A percentile compares a stretch with the other conserved stretches of the same genome.
These are phyloP conservation scores for Glutinoglossum americanum DNA, from an alignment of 495 filamentous ascomycete species.

Conservation along the genomic window DNA sequence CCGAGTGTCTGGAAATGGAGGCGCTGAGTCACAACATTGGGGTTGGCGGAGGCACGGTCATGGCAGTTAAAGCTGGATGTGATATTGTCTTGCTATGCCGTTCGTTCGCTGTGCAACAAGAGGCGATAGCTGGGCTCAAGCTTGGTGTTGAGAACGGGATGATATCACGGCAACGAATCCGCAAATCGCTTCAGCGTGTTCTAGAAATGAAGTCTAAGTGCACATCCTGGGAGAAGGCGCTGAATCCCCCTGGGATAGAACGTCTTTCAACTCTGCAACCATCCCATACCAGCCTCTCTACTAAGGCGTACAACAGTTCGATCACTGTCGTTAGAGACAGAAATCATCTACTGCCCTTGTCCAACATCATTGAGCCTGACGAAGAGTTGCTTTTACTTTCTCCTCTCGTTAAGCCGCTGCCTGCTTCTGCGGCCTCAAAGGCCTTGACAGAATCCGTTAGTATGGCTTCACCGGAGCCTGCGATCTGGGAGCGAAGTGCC, in stretches of 20 bases:
- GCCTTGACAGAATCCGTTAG: slow-evolving; percentile 24
- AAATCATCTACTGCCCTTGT: slow-evolving; percentile 53
- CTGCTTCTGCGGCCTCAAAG: slow-evolving; percentile 51
- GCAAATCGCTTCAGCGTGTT: slow-evolving; percentile 50
- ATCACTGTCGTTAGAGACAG: slow-evolving; percentile 75
- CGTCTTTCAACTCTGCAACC: slow-evolving; percentile 58
- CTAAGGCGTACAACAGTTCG: slow-evolving; percentile 62
- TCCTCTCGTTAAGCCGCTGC: slow-evolving; percentile 66
- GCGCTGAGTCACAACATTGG: slow-evolving; percentile 77
- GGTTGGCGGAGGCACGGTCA: slow-evolving; percentile 77
- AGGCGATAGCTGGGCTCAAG: slow-evolving; percentile 68
- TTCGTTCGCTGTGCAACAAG: slow-evolving; percentile 65
- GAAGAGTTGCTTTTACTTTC: slow-evolving; percentile 70
- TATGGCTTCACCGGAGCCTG: slow-evolving; percentile 27
- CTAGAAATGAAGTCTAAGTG: slow-evolving; percentile 53
- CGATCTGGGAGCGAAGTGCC: slow-evolving; percentile 33
- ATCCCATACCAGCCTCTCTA: slow-evolving; percentile 54
- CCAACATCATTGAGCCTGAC: slow-evolving; percentile 51
- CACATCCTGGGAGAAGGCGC: slow-evolving; percentile 64
- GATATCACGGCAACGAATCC: slow-evolving; percentile 51
- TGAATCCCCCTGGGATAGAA: slow-evolving; percentile 54
- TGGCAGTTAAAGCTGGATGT: slow-evolving; percentile 84
- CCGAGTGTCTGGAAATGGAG: slow-evolving; percentile 91
- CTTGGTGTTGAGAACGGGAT: slow-evolving; percentile 70
- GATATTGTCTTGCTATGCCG: slow-evolving; percentile 70